These are phyloP conservation scores for Chrysoporthe cubensis DNA, from an alignment of 2,329 filamentous ascomycete species.

Conservation along the genomic window DNA sequence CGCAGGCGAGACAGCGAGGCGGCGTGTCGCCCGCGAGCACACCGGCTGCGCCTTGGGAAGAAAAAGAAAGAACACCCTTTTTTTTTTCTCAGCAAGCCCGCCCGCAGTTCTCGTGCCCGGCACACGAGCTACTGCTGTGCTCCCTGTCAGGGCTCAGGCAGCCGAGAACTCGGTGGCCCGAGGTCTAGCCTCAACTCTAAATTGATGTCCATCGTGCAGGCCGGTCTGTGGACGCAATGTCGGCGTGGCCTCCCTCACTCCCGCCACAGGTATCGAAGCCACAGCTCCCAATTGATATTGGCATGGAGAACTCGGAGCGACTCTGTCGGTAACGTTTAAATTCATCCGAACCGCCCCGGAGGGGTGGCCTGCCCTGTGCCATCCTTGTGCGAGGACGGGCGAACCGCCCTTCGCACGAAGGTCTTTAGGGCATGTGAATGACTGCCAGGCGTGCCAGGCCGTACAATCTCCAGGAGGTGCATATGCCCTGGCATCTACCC, in stretches of 20 bases:
- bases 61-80: not conserved
- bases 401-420: no score
- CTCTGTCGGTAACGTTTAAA: not conserved
- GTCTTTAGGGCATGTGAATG: no score
- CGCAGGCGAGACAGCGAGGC: not conserved
- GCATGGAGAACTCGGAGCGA: not conserved
- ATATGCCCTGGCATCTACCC: no score
- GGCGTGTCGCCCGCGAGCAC: not conserved
- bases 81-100: not conserved
- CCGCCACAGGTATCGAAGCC: not conserved
- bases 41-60: slow-evolving; percentile 3
- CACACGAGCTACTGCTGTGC: slow-evolving; percentile 4
- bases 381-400: not conserved
- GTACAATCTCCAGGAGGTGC: no score
- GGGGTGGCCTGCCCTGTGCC: not conserved
- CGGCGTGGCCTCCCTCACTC: not conserved
- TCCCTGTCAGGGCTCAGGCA: not conserved
- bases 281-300: not conserved
- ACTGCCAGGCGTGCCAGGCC: no score
- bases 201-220: slow-evolving; percentile 9
- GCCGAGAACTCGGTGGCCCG: slow-evolving; percentile 1
- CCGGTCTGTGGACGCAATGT: not conserved
- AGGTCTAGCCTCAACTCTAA: slow-evolving; percentile 22
- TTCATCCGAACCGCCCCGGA: not conserved
- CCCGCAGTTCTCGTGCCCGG: not conserved